Evolutionary conservation across 2,329 filamentous ascomycete genomes (phyloP).

Genomic region (Epichloe sylvatica): DNA sequence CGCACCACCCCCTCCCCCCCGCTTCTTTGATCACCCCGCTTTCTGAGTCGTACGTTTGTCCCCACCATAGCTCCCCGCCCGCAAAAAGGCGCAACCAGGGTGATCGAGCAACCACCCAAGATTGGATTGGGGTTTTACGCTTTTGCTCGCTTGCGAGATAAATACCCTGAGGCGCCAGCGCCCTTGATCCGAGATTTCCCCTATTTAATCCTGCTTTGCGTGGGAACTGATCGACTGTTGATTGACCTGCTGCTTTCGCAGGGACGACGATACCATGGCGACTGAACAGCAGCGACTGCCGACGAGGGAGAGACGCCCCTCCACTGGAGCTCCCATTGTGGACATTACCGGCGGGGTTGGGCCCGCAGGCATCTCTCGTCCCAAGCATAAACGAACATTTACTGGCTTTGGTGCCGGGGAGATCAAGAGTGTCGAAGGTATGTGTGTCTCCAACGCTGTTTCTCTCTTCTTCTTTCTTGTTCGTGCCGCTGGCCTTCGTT

Average conservation of each 20-base stretch:
- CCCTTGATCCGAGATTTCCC: not conserved
- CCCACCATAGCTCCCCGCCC: slow-evolving; percentile 5
- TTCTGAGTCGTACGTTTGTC: not conserved
- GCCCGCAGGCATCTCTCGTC: slow-evolving; percentile 70
- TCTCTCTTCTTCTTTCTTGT: not conserved
- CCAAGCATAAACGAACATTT: slow-evolving; percentile 94
- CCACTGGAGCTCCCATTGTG: slow-evolving; percentile 66
- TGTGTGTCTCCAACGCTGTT: slow-evolving; percentile 11
- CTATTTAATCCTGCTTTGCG: no score
- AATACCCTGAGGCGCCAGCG: not conserved
- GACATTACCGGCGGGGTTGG: slow-evolving; percentile 77
- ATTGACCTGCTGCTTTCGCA: not conserved
- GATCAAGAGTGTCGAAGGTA: slow-evolving; percentile 87
- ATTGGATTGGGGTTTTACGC: no score
- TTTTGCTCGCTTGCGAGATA: not conserved
- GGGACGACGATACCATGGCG: slow-evolving; percentile 15
- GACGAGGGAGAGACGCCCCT: slow-evolving; percentile 64
- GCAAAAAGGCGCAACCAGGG: no score
- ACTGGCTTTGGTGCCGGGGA: slow-evolving; percentile 84
- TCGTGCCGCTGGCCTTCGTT: not conserved
- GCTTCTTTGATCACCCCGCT: not conserved
- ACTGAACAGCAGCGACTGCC: slow-evolving; percentile 27
- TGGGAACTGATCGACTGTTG: not conserved
- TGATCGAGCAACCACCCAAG: no score
- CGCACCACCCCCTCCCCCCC: not conserved